Conservation (phyloP, 2,329 filamentous ascomycete genomes). For the Penicillium freii region DNA sequence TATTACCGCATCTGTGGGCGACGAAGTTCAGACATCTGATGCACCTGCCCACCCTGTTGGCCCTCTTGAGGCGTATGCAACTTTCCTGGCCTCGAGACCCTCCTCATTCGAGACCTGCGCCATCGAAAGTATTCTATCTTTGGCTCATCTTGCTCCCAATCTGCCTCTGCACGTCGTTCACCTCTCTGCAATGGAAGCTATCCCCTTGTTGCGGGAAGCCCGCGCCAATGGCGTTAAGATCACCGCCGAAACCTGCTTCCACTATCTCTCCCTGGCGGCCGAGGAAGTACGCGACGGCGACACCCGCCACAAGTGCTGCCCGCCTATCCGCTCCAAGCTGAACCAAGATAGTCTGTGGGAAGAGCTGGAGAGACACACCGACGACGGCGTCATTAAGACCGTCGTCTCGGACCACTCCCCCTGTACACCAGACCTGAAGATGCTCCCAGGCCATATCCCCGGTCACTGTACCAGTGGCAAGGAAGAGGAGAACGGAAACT, state of each 20-base stretch:
- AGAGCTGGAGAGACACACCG: constrained; percentile 61
- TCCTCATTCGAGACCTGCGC: constrained; percentile 89
- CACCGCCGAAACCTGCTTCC: constrained; percentile 93
- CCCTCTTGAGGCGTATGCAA: constrained; percentile 74
- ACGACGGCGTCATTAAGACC: constrained; percentile 80
- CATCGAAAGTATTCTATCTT: constrained; percentile 77
- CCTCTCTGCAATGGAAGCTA: constrained; percentile 82
- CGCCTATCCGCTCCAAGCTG: constrained; percentile 75
- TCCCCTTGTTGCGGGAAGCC: constrained; percentile 74
- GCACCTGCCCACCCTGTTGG: constrained; percentile 70
- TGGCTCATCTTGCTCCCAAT: constrained; percentile 75
- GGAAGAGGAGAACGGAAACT: constrained; percentile 64
- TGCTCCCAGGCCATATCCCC: constrained; percentile 71
- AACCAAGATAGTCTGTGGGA: constrained; percentile 88
- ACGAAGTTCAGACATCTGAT: constrained; percentile 67
- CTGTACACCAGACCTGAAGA: constrained; percentile 91
- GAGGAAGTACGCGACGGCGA: constrained; percentile 82
- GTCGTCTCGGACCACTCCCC: constrained; percentile 95
- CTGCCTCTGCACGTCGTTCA: constrained; percentile 93
- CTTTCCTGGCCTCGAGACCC: constrained; percentile 87
- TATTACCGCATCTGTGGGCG: constrained; percentile 73
- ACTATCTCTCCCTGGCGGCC: constrained; percentile 81
- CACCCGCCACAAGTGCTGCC: constrained; percentile 92
- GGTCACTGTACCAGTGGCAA: constrained; percentile 40
- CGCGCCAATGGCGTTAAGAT: constrained; percentile 74